Percentiles rank a stretch among this genome's conserved stretches.
phyloP scores from a whole-genome alignment of 345 rosid species.

The Murraya paniculata region DNA sequence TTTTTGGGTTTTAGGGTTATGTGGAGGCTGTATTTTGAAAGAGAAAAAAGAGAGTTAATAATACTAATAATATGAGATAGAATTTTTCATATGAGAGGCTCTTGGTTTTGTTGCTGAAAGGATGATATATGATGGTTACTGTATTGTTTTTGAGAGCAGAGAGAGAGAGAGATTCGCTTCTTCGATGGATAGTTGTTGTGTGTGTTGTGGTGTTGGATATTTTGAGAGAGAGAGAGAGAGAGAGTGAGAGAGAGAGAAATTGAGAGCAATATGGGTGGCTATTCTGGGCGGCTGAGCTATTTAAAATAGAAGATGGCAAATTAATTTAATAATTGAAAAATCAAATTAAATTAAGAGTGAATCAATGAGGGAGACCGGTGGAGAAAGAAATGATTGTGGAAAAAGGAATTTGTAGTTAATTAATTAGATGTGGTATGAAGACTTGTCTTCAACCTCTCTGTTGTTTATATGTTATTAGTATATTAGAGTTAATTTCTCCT shows the following conservation, averaged over 20 bases:
- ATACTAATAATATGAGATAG: not conserved
- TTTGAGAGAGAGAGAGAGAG: constrained; percentile 36
- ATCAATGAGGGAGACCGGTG: not conserved
- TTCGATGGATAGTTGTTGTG: constrained; percentile 20
- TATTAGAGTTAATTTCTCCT: too few relatives aligned
- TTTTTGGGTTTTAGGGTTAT: constrained; percentile 24
- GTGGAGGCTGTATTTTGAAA: not conserved
- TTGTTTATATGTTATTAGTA: too few relatives aligned
- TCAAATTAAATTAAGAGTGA: not conserved
- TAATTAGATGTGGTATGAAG: too few relatives aligned
- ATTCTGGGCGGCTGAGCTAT: constrained; percentile 71
- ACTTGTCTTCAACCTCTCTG: too few relatives aligned
- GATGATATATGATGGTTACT: constrained; percentile 32
- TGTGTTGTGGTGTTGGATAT: constrained; percentile 38
- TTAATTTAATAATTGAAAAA: not conserved
- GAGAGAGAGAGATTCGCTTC: constrained; percentile 41
- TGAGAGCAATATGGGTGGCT: constrained; percentile 60
- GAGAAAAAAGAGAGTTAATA: not conserved
- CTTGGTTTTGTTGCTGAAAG: constrained; percentile 10
- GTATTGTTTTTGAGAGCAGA: constrained; percentile 23
- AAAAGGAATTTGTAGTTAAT: not conserved
- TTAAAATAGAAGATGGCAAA: constrained; percentile 34
- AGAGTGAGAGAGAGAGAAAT: constrained; percentile 33
- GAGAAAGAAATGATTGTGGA: not conserved
- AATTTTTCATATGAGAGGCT: not conserved